These are phyloP conservation scores for Fraxinus greggii DNA, from an alignment of 305 asterid species.

Conservation along the genomic window DNA sequence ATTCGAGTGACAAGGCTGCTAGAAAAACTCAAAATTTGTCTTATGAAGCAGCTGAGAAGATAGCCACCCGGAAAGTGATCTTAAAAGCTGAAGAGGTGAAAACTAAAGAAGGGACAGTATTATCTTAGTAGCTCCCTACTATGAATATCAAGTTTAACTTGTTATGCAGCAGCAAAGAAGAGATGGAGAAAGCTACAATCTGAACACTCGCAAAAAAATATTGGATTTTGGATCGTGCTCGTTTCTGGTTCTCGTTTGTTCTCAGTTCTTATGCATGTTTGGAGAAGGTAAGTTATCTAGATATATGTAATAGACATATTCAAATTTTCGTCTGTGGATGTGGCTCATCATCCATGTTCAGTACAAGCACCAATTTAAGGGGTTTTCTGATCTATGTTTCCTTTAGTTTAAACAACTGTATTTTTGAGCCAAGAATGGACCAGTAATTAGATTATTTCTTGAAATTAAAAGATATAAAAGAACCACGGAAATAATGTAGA, in stretches of 20 bases:
- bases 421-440: not conserved
- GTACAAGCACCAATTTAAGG: not conserved
- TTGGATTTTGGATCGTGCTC: not conserved
- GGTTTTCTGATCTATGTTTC: not conserved
- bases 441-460: not conserved
- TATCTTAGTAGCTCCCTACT: conserved; percentile 8
- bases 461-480: not conserved
- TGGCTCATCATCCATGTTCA: not conserved
- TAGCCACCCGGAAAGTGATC: conserved; percentile 35
- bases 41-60: conserved; percentile 42
- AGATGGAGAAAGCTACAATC: not conserved
- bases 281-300: not conserved
- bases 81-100: conserved; percentile 39
- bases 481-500: not conserved
- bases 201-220: not conserved
- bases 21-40: conserved; percentile 49
- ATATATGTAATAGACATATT: not conserved
- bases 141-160: not conserved
- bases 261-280: not conserved
- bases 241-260: not conserved
- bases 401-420: not conserved
- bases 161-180: not conserved
- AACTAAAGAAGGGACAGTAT: conserved; percentile 26
- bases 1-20: conserved; percentile 53
- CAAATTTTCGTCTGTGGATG: not conserved